Evolutionary conservation across 495 filamentous ascomycete genomes (phyloP), one percentile per base, ranked within the genome.

Genomic region (Penicillium waksmanii): DNA sequence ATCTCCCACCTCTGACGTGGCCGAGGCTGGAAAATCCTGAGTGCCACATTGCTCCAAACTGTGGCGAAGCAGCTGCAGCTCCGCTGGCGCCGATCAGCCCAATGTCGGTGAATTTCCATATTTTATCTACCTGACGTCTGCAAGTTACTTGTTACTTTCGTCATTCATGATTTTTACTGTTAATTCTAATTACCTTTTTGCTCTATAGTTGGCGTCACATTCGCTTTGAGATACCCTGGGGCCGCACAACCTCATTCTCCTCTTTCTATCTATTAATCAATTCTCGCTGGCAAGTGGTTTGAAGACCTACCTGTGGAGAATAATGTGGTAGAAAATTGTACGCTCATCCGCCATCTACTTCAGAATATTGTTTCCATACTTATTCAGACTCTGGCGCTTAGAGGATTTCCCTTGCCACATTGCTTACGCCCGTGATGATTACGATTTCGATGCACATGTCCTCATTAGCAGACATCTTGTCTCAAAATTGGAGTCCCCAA

Each of bases 31-130:
- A 64, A 65, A 65, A 61, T 57, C 58, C 53, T 63, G 60, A 49
- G 57, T 57, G 68, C 68, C 66, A 68, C 68, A 66, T 46, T 60
- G 60, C 68, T 68, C 68, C 70, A 69, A 51, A 59, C 67, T 76
- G 76, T 78, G 76, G 76, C 76, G 76, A 70, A 79, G 76, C 63
- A 64, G 61, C 58, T 77, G 73, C 73, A 73, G 73, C 60, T 65
- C 58, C 46, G 53, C 62, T 55, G 51, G 35, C 56, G 66, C 53
- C 50, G 67, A 70, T 68, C 67, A 58, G 49, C 55, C 50, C 55
- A 65, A 58, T 51, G 59, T 67, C 56, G 57, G 60, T 66, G 57
- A 65, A 57, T 61, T 69, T 62, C 56, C 42, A 57, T 60, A 53
- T 56, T 70, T 65, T 71, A 62, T 62, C 56, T 66, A 63, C 49